Percentiles rank a stretch among this genome's conserved stretches.
Evolutionary conservation across 1,284 basidiomycete genomes (phyloP).

Genomic region (Pyrrhoderma lamaoense): DNA sequence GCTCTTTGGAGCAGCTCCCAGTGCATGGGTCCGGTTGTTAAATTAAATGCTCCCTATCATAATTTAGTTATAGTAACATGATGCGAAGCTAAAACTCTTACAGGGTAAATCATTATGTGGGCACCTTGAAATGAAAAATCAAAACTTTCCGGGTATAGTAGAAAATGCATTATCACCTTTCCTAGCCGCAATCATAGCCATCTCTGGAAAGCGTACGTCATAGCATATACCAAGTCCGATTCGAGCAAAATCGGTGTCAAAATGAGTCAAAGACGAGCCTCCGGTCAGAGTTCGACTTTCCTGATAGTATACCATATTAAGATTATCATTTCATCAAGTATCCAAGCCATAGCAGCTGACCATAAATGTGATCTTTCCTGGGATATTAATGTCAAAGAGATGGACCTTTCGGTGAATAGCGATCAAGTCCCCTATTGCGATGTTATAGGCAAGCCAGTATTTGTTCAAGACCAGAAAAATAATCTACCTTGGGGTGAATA

Average conservation of each 20-base stretch:
- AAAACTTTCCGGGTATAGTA: background rate
- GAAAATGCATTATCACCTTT: slow-evolving; percentile 44
- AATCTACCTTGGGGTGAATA: slow-evolving; percentile 75
- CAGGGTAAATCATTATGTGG: background rate
- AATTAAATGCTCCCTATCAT: slow-evolving; percentile 75
- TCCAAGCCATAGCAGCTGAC: slow-evolving; percentile 39
- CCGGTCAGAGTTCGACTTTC: slow-evolving; percentile 91
- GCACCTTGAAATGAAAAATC: background rate
- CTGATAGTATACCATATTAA: slow-evolving; percentile 33
- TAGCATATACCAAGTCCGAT: slow-evolving; percentile 91
- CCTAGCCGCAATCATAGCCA: slow-evolving; percentile 87
- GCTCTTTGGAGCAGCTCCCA: slow-evolving; percentile 92
- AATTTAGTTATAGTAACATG: no score
- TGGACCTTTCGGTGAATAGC: slow-evolving; percentile 92
- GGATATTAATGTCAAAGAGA: slow-evolving; percentile 97
- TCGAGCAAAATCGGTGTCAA: slow-evolving; percentile 89
- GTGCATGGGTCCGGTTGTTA: slow-evolving; percentile 91
- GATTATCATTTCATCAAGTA: background rate
- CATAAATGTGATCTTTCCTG: slow-evolving; percentile 95
- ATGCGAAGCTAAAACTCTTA: no score
- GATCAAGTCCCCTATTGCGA: slow-evolving; percentile 58
- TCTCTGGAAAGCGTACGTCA: slow-evolving; percentile 91
- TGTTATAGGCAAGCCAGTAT: background rate
- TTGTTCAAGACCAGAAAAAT: background rate
- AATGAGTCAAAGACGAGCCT: slow-evolving; percentile 71